Evolutionary conservation across 1,284 basidiomycete genomes (phyloP).

Genomic region (Pseudozyma flocculosa): DNA sequence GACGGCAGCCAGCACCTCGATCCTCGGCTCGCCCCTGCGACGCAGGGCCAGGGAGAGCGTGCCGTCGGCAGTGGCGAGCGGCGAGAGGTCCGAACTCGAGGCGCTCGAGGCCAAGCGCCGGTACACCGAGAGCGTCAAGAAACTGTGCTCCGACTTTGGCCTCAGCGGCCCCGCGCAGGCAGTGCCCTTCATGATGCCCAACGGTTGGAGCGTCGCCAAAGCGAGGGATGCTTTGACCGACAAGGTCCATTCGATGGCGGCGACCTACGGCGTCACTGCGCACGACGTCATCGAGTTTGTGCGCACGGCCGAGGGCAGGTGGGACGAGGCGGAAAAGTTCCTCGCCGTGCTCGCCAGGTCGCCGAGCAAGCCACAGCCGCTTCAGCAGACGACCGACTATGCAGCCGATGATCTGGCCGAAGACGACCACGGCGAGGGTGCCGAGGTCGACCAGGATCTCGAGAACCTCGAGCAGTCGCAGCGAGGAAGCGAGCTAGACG

Average conservation of each 20-base stretch:
- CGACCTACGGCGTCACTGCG: neutral
- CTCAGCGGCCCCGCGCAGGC: neutral
- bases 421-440: too few relatives aligned
- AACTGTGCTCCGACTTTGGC: neutral
- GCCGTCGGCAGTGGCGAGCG: neutral
- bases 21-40: neutral
- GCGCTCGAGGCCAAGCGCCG: neutral
- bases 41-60: neutral
- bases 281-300: neutral
- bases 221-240: neutral
- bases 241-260: neutral
- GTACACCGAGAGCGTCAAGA: neutral
- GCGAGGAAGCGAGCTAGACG: too few relatives aligned
- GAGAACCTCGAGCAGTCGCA: too few relatives aligned
- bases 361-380: neutral
- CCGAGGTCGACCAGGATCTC: too few relatives aligned
- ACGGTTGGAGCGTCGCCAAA: neutral
- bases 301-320: neutral
- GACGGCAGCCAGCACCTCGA: neutral
- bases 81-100: neutral
- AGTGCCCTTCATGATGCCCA: neutral
- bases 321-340: neutral
- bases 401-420: too few relatives aligned
- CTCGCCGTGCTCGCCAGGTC: neutral
- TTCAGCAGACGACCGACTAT: too few relatives aligned